Base-by-base conservation (phyloP, 106 monocot genomes). In the Dendrobium officinale region DNA sequence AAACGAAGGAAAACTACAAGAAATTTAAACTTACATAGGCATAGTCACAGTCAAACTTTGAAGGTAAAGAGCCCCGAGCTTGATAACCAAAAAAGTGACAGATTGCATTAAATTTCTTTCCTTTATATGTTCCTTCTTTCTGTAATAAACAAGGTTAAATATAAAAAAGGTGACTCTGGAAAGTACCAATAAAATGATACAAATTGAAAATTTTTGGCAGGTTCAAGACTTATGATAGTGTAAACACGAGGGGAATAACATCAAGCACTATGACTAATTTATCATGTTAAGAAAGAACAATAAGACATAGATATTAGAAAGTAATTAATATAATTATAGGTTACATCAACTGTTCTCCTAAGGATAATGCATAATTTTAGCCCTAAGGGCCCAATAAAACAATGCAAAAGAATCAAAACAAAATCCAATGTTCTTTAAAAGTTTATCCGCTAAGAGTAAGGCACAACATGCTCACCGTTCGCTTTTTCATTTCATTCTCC, bases 71-170 rank as follows among this genome's bases (percentile, higher is more conserved):
- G 19, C 94, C 94, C 59, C 91, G 89, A 58, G 94, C 91, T 54
- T 91, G 91, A 77, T 94, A 91, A 7, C 94, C 94, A 78, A 94
- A 94, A 68, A 94, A 94, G 84, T 91, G 94, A 80, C 94, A 91
- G 79, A 91, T 94, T 2, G 94, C 79, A 84, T 87, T 91, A 78
- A 94, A 91, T 79, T 94, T 94, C 88, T 94, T 94, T 48, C 94
- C 94, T 80, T 86, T 90, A 22, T 90, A 94, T 24, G 75, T 85
- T 11, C 91, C 91, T 76, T 83, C 89, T 84, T 91, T 94, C 94
- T 94, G 87, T 48, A 49, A 76, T 7, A 42, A 44, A 70, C 29
- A 70, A 70, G 70, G 70, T 37, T 15, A 70, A 70, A 70, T 70
- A 70, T 37, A 70, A 37, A 40, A 70, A 70, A 33, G 37, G 33